These are phyloP conservation scores for Russula lepida DNA, from an alignment of 768 basidiomycete species.

Conservation along the genomic window DNA sequence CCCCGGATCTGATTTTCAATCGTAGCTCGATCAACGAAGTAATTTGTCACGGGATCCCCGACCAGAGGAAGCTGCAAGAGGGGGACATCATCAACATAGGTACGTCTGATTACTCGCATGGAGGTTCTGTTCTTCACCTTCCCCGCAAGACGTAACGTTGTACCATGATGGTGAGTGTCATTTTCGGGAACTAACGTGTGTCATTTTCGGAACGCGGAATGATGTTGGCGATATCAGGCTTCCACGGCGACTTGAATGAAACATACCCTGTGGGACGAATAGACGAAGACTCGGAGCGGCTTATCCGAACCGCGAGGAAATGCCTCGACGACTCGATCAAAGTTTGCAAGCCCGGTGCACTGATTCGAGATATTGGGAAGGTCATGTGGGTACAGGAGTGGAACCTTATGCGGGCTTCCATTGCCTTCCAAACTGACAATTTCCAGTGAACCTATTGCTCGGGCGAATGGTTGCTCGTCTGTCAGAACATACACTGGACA, in stretches of 20 bases:
- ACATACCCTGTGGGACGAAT: constrained; percentile 87
- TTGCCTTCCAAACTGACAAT: neutral
- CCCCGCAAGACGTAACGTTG: constrained; percentile 57
- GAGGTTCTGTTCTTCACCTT: constrained; percentile 10
- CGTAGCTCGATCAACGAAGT: constrained; percentile 84
- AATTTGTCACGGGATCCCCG: constrained; percentile 96
- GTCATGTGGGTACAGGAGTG: constrained; percentile 51
- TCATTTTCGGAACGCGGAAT: constrained; percentile 1
- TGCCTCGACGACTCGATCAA: constrained; percentile 86
- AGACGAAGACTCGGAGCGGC: constrained; percentile 72
- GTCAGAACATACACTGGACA: constrained; percentile 91
- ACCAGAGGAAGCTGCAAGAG: constrained; percentile 71
- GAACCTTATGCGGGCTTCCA: constrained; percentile 2
- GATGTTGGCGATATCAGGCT: constrained; percentile 41
- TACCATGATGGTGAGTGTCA: constrained; percentile 58
- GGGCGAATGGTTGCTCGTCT: constrained; percentile 76
- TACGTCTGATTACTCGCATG: constrained; percentile 27
- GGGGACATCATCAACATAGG: constrained; percentile 97
- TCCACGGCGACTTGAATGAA: constrained; percentile 87
- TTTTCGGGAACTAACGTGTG: constrained; percentile 8
- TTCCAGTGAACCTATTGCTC: constrained; percentile 74
- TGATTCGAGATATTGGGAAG: constrained; percentile 85
- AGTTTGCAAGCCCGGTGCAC: constrained; percentile 85
- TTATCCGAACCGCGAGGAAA: constrained; percentile 76
- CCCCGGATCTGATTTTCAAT: neutral